Percentiles rank a stretch among this genome's conserved stretches.
These are phyloP conservation scores for Starmerella gropengiesseri DNA, from an alignment of 805 yeast genomes.

Conservation along the genomic window DNA sequence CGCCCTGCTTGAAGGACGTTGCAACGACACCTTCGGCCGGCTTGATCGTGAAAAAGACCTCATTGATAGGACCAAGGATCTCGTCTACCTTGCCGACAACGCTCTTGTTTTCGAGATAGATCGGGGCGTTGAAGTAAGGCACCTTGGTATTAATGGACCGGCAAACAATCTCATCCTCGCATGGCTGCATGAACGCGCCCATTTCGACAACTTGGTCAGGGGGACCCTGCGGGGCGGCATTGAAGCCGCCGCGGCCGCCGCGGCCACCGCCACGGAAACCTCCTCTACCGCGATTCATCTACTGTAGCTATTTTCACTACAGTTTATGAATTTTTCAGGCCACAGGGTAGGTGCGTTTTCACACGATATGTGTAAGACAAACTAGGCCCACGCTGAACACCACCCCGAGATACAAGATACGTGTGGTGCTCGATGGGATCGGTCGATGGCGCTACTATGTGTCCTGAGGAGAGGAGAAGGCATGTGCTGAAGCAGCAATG, in stretches of 20 bases:
- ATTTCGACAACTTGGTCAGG: constrained; percentile 92
- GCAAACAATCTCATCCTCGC: constrained; percentile 96
- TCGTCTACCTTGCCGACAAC: constrained; percentile 97
- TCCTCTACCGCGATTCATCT: constrained; percentile 58
- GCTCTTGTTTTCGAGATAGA: constrained; percentile 88
- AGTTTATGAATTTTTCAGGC: constrained; percentile 4
- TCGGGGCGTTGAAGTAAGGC: constrained; percentile 98
- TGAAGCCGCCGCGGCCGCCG: constrained; percentile 59
- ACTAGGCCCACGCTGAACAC: background rate
- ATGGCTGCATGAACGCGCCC: constrained; percentile 84
- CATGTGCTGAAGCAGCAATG: too few species aligned
- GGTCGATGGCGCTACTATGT: too few species aligned
- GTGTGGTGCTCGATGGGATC: too few species aligned
- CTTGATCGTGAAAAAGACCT: constrained; percentile 94
- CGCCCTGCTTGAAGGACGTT: constrained; percentile 84
- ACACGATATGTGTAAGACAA: background rate
- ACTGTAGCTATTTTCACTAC: too few species aligned
- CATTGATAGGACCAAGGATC: constrained; percentile 93
- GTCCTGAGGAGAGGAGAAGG: too few species aligned
- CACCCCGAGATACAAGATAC: too few species aligned
- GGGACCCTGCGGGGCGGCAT: constrained; percentile 85
- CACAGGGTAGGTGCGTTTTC: background rate
- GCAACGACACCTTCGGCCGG: constrained; percentile 96
- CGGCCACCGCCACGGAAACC: constrained; percentile 46
- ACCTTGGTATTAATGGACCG: constrained; percentile 86